Evolutionary conservation across 257 asterid species (phyloP).

Genomic region (Solanum sitiens): DNA sequence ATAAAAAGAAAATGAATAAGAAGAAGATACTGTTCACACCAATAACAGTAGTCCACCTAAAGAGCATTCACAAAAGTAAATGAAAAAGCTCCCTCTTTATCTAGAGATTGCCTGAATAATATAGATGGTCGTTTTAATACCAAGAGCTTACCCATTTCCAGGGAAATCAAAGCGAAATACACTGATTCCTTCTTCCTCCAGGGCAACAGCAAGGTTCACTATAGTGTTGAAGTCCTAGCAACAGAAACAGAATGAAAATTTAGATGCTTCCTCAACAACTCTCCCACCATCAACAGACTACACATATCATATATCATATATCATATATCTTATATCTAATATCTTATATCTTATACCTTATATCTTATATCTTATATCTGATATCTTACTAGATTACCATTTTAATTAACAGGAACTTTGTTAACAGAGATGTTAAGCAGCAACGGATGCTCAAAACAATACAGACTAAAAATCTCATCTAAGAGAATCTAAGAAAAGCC

Average conservation of each 20-base stretch:
- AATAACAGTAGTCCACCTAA: not conserved
- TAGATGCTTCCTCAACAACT: not conserved
- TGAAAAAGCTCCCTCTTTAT: not conserved
- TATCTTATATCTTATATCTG: too few species aligned
- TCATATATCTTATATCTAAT: too few species aligned
- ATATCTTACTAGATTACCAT: too few species aligned
- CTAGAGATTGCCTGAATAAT: not conserved
- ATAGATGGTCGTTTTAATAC: not conserved
- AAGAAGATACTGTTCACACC: not conserved
- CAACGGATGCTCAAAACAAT: not conserved
- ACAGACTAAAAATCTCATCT: not conserved
- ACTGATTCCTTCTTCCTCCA: conserved; percentile 73
- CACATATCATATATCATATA: not conserved
- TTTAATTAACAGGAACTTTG: not conserved
- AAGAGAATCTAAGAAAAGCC: not conserved
- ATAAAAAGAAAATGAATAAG: not conserved
- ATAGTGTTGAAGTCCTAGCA: conserved; percentile 18
- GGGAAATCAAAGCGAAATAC: conserved; percentile 68
- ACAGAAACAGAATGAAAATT: not conserved
- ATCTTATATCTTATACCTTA: too few species aligned
- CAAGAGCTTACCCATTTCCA: conserved; percentile 68
- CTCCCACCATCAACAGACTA: not conserved
- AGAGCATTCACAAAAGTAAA: not conserved
- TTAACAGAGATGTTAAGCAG: not conserved
- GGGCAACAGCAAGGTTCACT: conserved; percentile 40